Evolutionary conservation across 2,329 filamentous ascomycete genomes (phyloP).

Genomic region (Colletotrichum sidae): DNA sequence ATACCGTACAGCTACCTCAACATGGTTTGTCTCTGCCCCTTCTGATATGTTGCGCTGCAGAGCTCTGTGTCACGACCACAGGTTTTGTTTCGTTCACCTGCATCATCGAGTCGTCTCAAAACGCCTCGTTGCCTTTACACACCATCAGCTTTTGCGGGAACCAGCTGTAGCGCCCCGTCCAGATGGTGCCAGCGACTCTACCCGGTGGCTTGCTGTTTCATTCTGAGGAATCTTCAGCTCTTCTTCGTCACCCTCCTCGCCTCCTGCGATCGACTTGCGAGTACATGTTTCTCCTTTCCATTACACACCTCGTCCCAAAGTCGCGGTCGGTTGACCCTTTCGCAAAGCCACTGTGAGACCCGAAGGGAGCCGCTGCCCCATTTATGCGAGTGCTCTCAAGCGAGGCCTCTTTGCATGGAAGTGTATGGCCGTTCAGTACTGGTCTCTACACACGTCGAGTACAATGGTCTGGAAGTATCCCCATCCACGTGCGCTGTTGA

Average conservation of each 20-base stretch:
- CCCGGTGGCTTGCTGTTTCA: slow-evolving; percentile 32
- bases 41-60: slow-evolving; percentile 26
- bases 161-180: slow-evolving; percentile 34
- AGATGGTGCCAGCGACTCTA: slow-evolving; percentile 31
- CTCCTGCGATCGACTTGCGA: not conserved
- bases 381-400: slow-evolving; percentile 12
- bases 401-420: not conserved
- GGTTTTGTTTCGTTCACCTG: slow-evolving; percentile 33
- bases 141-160: slow-evolving; percentile 35
- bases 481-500: slow-evolving; percentile 27
- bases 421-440: slow-evolving; percentile 1
- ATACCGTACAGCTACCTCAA: slow-evolving; percentile 9
- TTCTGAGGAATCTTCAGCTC: slow-evolving; percentile 33
- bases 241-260: not conserved
- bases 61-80: slow-evolving; percentile 31
- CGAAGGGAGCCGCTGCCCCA: slow-evolving; percentile 1
- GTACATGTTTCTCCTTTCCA: not conserved
- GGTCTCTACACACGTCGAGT: slow-evolving; percentile 9
- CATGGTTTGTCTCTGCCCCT: slow-evolving; percentile 24
- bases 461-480: slow-evolving; percentile 16
- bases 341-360: slow-evolving; percentile 30
- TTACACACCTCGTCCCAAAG: not conserved
- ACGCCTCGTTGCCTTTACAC: slow-evolving; percentile 24
- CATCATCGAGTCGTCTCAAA: slow-evolving; percentile 36
- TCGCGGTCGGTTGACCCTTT: slow-evolving; percentile 12